Base-by-base conservation (phyloP, 2,329 filamentous ascomycete genomes). In the Colletotrichum paranaense region DNA sequence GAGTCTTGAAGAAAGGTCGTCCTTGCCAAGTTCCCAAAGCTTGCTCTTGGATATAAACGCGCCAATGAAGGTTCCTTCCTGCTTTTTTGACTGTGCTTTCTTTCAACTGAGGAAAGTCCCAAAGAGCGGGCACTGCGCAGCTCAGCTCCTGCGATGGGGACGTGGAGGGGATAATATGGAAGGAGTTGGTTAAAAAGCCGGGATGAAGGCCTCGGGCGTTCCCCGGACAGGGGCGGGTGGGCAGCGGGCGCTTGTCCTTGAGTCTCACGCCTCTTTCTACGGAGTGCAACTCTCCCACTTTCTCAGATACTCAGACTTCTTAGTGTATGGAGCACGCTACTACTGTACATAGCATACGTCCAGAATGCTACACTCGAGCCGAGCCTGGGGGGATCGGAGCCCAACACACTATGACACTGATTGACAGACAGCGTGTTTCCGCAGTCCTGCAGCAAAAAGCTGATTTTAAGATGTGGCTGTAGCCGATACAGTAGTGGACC, bases 401-500 rank as follows among this genome's bases (percentile, higher is more conserved):
- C 46, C 57, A 46, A 32, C 22, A 46, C 32, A 32, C 32, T 4
- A 11, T 32, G 32, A 32, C 32, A 24, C 30, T n/a, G 32, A 42
- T n/a, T 26, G 28, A 28, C 49, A 6, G 42, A 49, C 42, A 19
- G 42, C 42, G 19, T 19, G 7, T 30, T 62, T n/a, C 14, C 22
- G 14, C 16, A 22, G 28, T 38, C 30, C 46, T 55, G 63, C 52
- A 35, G 30, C 28, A 38, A 42, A 46, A 65, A 56, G 57, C 55
- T 38, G 60, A 57, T 66, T 65, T 70, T 60, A 38, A 62, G 60
- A 70, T 73, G 71, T 70, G 67, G 60, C 67, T 35, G 67, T 66
- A 71, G 71, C 71, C 67, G 71, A 70, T 57, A 62, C 60, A 60
- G 55, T 65, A n/a, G 71, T 73, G 67, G 71, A 53, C 42, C 67